Percentiles rank a stretch among this genome's conserved stretches.
phyloP scores from a whole-genome alignment of 805 yeast species.

The Candida ipomoeae region DNA sequence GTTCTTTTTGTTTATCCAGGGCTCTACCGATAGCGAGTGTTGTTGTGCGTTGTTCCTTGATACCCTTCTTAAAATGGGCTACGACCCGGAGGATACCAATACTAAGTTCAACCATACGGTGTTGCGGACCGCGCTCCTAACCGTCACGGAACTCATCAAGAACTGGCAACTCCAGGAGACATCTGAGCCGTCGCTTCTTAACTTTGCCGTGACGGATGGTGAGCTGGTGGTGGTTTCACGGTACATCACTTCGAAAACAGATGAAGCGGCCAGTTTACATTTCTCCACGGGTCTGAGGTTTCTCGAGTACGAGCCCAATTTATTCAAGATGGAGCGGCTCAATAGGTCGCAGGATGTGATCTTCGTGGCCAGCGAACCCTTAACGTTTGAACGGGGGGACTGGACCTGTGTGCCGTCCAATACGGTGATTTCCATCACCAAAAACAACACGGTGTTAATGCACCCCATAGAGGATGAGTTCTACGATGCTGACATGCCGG shows the following conservation, averaged over 20 bases:
- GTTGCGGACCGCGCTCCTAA: slow-evolving; percentile 63
- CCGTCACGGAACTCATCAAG: slow-evolving; percentile 71
- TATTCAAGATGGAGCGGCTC: slow-evolving; percentile 88
- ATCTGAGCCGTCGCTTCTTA: slow-evolving; percentile 70
- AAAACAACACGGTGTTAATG: slow-evolving; percentile 74
- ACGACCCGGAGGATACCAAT: slow-evolving; percentile 49
- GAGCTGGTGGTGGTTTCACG: slow-evolving; percentile 79
- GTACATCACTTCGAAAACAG: slow-evolving; percentile 81
- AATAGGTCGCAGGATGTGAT: slow-evolving; percentile 91
- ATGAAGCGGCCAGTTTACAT: slow-evolving; percentile 95
- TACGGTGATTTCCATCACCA: slow-evolving; percentile 73
- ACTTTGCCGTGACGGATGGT: slow-evolving; percentile 96
- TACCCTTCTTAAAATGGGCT: slow-evolving; percentile 69
- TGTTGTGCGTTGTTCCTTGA: slow-evolving; percentile 86
- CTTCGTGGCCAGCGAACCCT: slow-evolving; percentile 95
- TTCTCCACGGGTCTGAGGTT: slow-evolving; percentile 92
- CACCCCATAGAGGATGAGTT: slow-evolving; percentile 92
- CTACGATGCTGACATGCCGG: slow-evolving; percentile 63
- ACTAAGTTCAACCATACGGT: slow-evolving; percentile 46
- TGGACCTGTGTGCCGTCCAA: slow-evolving; percentile 98
- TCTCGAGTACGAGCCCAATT: slow-evolving; percentile 85
- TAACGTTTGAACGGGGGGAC: slow-evolving; percentile 94
- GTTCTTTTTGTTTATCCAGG: slow-evolving; percentile 78
- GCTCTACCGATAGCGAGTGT: slow-evolving; percentile 94
- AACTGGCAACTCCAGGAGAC: slow-evolving; percentile 70